Evolutionary conservation across 805 yeast genomes (phyloP).

Genomic region (Saturnispora gosingensis): DNA sequence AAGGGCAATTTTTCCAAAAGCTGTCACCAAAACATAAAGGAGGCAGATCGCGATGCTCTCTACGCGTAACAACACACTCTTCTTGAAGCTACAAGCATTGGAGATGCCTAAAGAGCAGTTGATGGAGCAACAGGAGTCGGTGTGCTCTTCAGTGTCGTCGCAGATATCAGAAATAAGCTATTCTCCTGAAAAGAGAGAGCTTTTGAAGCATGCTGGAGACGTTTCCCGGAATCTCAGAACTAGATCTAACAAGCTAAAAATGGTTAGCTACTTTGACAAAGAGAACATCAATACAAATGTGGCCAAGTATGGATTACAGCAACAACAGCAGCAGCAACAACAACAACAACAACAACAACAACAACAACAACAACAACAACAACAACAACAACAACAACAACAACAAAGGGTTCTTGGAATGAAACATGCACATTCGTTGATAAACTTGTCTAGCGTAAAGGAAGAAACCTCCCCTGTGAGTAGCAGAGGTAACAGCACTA

Average conservation of each 20-base stretch:
- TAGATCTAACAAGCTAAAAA: not conserved
- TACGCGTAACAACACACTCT: not conserved
- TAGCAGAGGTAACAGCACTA: not conserved
- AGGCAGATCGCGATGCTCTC: not conserved
- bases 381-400: not conserved
- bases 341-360: not conserved
- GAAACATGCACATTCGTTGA: not conserved
- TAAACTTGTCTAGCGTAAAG: not conserved
- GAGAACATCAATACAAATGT: not conserved
- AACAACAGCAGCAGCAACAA: not conserved
- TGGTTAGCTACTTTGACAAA: not conserved
- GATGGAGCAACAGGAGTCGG: not conserved
- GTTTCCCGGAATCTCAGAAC: not conserved
- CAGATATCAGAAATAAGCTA: not conserved
- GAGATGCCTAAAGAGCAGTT: not conserved
- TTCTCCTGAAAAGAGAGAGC: not conserved
- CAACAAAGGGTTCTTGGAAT: not conserved
- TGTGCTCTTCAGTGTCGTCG: not conserved
- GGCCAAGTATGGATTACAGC: not conserved
- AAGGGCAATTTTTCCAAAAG: not conserved
- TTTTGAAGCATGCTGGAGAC: not conserved
- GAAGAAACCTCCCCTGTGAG: not conserved
- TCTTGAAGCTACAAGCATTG: not conserved
- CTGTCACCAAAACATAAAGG: not conserved
- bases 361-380: not conserved